Conservation (phyloP, 768 basidiomycete species). For the Leccinum subgranulosum region DNA sequence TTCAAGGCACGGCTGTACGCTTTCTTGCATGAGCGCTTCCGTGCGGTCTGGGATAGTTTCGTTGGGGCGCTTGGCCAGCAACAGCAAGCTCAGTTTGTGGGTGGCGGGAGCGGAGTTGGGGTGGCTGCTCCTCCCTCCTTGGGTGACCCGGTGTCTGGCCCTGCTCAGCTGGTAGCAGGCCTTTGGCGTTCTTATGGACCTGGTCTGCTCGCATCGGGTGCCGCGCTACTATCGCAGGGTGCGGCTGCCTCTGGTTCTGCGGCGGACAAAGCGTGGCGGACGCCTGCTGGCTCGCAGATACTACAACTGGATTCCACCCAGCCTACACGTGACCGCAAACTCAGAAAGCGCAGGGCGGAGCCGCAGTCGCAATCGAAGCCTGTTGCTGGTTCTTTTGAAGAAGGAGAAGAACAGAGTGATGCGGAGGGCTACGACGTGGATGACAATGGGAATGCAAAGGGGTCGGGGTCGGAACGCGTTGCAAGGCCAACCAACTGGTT, state of each 20-base stretch:
- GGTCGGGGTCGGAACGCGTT: conserved; percentile 18
- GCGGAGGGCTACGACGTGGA: conserved; percentile 57
- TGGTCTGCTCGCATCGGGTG: conserved; percentile 61
- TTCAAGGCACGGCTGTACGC: conserved; percentile 55
- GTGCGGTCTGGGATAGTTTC: conserved; percentile 65
- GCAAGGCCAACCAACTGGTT: conserved; percentile 33
- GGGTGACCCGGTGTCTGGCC: conserved; percentile 56
- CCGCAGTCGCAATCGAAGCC: conserved; percentile 28
- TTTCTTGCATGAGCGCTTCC: conserved; percentile 62
- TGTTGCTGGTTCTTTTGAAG: conserved; percentile 35
- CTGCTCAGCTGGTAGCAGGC: conserved; percentile 59
- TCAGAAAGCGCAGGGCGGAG: conserved; percentile 53
- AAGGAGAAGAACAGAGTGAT: conserved; percentile 70
- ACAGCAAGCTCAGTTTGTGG: conserved; percentile 24
- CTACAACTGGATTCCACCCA: conserved; percentile 22
- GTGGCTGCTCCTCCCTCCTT: conserved; percentile 43
- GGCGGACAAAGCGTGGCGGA: conserved; percentile 26
- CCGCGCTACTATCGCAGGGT: conserved; percentile 56
- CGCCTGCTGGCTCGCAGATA: conserved; percentile 30
- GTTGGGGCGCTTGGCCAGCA: conserved; percentile 47
- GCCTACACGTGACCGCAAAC: conserved; percentile 42
- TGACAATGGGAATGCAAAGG: conserved; percentile 12
- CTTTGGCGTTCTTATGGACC: conserved; percentile 84
- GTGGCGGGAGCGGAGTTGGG: conserved; percentile 19
- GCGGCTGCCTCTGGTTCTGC: conserved; percentile 38